These are phyloP conservation scores for Leptoxyphium fumago DNA, from an alignment of 2,329 filamentous ascomycete genomes.

Conservation along the genomic window DNA sequence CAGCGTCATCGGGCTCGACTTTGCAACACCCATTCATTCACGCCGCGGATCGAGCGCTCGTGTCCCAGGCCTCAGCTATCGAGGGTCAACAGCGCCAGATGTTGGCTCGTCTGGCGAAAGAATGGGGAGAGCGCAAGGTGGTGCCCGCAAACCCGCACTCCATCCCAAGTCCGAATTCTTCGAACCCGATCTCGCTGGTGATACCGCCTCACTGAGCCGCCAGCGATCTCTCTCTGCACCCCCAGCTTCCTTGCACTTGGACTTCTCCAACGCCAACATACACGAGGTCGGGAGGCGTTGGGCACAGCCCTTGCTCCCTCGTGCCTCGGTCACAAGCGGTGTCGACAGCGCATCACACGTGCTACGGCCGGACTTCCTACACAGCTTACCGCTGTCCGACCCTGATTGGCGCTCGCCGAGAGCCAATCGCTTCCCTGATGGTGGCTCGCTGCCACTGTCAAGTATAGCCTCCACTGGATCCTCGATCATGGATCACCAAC, in stretches of 20 bases:
- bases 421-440: too few species aligned
- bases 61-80: not conserved
- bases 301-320: not conserved
- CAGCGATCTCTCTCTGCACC: not conserved
- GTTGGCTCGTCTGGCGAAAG: too few species aligned
- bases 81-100: too few species aligned
- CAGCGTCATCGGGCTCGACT: slow-evolving; percentile 25
- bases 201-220: not conserved
- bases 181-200: not conserved
- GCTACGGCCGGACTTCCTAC: not conserved
- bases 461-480: too few species aligned
- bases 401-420: too few species aligned
- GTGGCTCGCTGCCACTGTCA: too few species aligned
- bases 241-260: not conserved
- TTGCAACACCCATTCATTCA: slow-evolving; percentile 15
- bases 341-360: not conserved
- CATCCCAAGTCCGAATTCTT: too few species aligned
- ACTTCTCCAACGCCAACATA: not conserved
- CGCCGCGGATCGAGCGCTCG: not conserved
- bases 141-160: too few species aligned
- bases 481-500: too few species aligned
- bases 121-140: too few species aligned
- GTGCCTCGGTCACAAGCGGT: not conserved
- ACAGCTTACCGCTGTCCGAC: not conserved
- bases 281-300: not conserved